Percentiles rank a stretch among this genome's conserved stretches.
These are phyloP conservation scores for Gaeumannomyces tritici DNA, from an alignment of 2,329 filamentous ascomycete species.

Conservation along the genomic window DNA sequence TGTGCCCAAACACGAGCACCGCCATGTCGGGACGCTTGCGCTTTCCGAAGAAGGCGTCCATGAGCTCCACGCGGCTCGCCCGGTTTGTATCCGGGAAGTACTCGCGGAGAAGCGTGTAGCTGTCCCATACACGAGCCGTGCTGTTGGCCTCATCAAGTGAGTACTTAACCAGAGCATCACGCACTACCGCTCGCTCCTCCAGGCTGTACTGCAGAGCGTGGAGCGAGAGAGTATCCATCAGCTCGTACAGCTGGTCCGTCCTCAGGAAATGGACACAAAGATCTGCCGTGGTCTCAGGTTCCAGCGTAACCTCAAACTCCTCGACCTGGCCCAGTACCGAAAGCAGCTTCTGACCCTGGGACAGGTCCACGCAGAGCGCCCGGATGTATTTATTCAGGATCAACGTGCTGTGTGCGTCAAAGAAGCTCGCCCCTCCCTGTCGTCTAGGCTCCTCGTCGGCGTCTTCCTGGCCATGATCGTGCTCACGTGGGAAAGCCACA, in stretches of 20 bases:
- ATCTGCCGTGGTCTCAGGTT: constrained; percentile 63
- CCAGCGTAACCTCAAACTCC: constrained; percentile 58
- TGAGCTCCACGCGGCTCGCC: constrained; percentile 57
- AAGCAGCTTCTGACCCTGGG: constrained; percentile 62
- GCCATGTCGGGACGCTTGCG: constrained; percentile 77
- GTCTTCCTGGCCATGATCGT: constrained; percentile 34
- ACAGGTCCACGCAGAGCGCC: constrained; percentile 48
- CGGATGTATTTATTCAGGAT: constrained; percentile 60
- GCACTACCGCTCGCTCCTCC: constrained; percentile 57
- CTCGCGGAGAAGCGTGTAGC: constrained; percentile 55
- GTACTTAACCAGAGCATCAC: constrained; percentile 57
- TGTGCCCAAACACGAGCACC: constrained; percentile 79
- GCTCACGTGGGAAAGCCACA: not conserved
- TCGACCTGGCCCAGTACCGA: constrained; percentile 66
- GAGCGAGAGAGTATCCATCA: constrained; percentile 71
- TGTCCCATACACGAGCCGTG: constrained; percentile 54
- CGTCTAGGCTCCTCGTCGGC: constrained; percentile 46
- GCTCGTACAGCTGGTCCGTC: constrained; percentile 67
- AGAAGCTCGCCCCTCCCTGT: constrained; percentile 17
- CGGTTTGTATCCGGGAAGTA: constrained; percentile 59
- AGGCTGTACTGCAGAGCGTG: constrained; percentile 63
- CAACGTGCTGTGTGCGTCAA: constrained; percentile 8
- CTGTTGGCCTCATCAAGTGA: constrained; percentile 53
- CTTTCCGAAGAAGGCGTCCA: constrained; percentile 67
- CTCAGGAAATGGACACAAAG: constrained; percentile 67